These are phyloP conservation scores for Sporothrix schenckii DNA, from an alignment of 2,329 filamentous ascomycete species.

Conservation along the genomic window DNA sequence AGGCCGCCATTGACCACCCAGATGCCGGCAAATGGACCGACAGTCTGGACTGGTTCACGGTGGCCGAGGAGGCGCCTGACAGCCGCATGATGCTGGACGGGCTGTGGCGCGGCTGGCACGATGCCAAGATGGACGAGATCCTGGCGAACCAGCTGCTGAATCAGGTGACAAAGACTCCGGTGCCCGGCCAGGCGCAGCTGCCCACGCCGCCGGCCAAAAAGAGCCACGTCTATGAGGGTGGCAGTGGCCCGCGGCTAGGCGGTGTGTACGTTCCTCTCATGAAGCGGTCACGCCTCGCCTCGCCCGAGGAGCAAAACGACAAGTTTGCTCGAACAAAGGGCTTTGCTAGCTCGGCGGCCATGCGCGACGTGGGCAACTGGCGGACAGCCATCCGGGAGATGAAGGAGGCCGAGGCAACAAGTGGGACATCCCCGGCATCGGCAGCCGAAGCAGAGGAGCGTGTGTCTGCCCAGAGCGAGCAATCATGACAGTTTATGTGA, in stretches of 20 bases:
- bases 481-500: neutral
- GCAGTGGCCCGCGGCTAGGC: constrained; percentile 52
- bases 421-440: constrained; percentile 23
- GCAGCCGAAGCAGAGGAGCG: neutral
- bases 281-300: constrained; percentile 53
- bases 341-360: constrained; percentile 56
- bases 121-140: constrained; percentile 86
- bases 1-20: constrained; percentile 19
- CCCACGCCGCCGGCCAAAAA: constrained; percentile 40
- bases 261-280: constrained; percentile 61
- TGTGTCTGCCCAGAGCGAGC: neutral
- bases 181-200: constrained; percentile 45
- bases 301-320: constrained; percentile 61
- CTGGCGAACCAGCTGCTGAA: constrained; percentile 75
- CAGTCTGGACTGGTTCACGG: constrained; percentile 75
- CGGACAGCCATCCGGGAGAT: constrained; percentile 40
- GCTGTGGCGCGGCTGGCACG: constrained; percentile 81
- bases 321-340: constrained; percentile 65
- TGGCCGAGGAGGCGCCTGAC: constrained; percentile 64
- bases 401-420: constrained; percentile 38
- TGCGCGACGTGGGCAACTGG: constrained; percentile 47
- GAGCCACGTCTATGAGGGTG: constrained; percentile 58
- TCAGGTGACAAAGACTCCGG: constrained; percentile 48
- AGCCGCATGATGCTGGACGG: constrained; percentile 68
- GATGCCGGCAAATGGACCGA: constrained; percentile 54